Evolutionary conservation across 306 rosid genomes (phyloP).

Genomic region (Lithocarpus polystachyus): DNA sequence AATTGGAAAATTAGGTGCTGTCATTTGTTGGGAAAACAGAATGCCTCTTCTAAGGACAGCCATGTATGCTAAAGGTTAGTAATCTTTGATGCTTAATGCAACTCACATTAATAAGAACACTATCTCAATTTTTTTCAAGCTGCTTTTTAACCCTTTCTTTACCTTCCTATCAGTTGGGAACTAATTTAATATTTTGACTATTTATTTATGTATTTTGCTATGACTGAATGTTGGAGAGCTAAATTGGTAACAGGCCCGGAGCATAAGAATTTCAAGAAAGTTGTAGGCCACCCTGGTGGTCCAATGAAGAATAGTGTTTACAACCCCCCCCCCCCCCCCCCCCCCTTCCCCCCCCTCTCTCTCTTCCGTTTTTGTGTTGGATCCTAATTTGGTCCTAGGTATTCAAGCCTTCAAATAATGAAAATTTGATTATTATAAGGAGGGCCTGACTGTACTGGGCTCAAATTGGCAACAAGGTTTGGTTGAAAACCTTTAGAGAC

Average conservation of each 20-base stretch:
- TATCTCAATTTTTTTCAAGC: too few relatives aligned
- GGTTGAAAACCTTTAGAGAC: background rate
- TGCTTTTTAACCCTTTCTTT: background rate
- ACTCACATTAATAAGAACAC: too few relatives aligned
- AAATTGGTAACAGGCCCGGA: background rate
- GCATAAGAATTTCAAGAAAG: background rate
- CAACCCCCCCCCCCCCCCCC: background rate
- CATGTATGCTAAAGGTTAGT: too few relatives aligned
- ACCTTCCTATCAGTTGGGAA: background rate
- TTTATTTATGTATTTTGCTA: too few relatives aligned
- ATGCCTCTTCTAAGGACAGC: too few relatives aligned
- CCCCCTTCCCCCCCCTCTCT: background rate
- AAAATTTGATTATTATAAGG: background rate
- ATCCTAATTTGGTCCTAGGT: background rate
- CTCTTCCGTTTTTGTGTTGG: background rate
- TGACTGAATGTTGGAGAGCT: background rate
- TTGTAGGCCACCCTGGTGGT: too few relatives aligned
- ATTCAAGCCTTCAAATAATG: background rate
- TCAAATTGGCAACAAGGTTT: background rate
- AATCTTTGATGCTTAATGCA: too few relatives aligned
- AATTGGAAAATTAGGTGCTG: too few relatives aligned
- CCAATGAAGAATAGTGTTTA: background rate
- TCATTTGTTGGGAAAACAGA: too few relatives aligned
- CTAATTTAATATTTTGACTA: too few relatives aligned
- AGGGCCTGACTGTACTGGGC: background rate